A percentile compares a stretch with the other conserved stretches of the same genome.
phyloP scores from a whole-genome alignment of 352 stramenopile species.

The Globisporangium camurandrum region DNA sequence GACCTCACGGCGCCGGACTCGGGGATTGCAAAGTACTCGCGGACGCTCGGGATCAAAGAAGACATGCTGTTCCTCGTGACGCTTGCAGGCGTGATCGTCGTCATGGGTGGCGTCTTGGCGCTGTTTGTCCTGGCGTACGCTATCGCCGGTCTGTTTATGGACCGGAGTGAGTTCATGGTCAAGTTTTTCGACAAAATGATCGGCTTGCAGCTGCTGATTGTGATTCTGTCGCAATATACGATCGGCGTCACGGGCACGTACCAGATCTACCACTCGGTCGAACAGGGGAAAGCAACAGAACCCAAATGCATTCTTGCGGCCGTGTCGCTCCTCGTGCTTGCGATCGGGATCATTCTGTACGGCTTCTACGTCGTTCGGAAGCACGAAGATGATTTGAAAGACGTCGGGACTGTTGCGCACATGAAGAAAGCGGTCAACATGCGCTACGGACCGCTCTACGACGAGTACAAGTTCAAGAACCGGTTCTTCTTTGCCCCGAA shows the following conservation, averaged over 20 bases:
- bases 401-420: conserved; percentile 71
- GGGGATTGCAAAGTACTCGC: conserved; percentile 69
- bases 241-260: conserved; percentile 79
- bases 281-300: conserved; percentile 42
- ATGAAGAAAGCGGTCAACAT: conserved; percentile 79
- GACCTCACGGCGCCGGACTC: conserved; percentile 21
- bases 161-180: conserved; percentile 50
- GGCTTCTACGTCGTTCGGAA: conserved; percentile 63
- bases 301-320: conserved; percentile 61
- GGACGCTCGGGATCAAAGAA: conserved; percentile 60
- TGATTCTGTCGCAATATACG: conserved; percentile 80
- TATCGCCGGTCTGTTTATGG: conserved; percentile 53
- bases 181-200: conserved; percentile 87
- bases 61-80: conserved; percentile 81
- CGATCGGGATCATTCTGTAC: conserved; percentile 71
- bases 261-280: conserved; percentile 75
- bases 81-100: conserved; percentile 62
- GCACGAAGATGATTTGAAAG: conserved; percentile 64
- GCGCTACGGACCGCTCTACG: conserved; percentile 76
- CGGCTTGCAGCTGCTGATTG: conserved; percentile 57
- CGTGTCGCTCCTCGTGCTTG: conserved; percentile 51
- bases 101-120: conserved; percentile 56
- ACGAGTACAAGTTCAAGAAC: conserved; percentile 86
- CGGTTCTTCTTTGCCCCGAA: conserved; percentile 81
- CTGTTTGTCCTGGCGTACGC: conserved; percentile 59